These are phyloP conservation scores for Exophiala alcalophila DNA, from an alignment of 2,329 filamentous ascomycete species.

Conservation along the genomic window DNA sequence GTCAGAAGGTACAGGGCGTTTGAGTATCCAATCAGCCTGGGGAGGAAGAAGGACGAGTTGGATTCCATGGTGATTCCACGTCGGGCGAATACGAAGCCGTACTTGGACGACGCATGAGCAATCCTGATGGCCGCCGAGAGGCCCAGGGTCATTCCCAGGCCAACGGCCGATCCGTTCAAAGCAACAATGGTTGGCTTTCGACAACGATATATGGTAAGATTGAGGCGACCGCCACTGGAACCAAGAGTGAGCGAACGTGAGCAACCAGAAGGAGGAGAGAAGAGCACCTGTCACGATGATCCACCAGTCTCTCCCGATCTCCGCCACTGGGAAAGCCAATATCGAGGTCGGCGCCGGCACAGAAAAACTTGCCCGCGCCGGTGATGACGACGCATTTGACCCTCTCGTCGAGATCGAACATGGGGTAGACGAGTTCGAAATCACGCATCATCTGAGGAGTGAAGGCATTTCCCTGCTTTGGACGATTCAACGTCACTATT, in stretches of 20 bases:
- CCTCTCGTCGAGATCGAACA: constrained; percentile 54
- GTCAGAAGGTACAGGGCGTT: constrained; percentile 63
- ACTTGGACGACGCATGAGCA: constrained; percentile 52
- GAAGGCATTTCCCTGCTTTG: constrained; percentile 58
- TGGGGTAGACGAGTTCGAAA: constrained; percentile 42
- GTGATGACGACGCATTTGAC: constrained; percentile 57
- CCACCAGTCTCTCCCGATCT: constrained; percentile 40
- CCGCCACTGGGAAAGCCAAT: constrained; percentile 47
- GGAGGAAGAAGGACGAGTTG: constrained; percentile 65
- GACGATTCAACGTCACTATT: constrained; percentile 53
- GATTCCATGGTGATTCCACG: constrained; percentile 68
- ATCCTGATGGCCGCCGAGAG: constrained; percentile 54
- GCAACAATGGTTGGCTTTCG: constrained; percentile 59
- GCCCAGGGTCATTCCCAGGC: constrained; percentile 60
- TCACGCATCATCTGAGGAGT: constrained; percentile 52
- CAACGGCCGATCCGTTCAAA: constrained; percentile 60
- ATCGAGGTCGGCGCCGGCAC: constrained; percentile 57
- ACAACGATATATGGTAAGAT: constrained; percentile 56
- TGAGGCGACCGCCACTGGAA: constrained; percentile 41
- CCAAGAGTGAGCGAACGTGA: not conserved
- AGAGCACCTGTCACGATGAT: constrained; percentile 54
- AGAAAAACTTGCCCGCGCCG: constrained; percentile 52
- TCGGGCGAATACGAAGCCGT: constrained; percentile 69
- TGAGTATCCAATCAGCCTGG: constrained; percentile 61
- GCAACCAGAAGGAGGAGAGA: not conserved